Evolutionary conservation across 2,329 filamentous ascomycete genomes (phyloP), one percentile per base, ranked within the genome.

Genomic region (Tetracladium maxilliforme): DNA sequence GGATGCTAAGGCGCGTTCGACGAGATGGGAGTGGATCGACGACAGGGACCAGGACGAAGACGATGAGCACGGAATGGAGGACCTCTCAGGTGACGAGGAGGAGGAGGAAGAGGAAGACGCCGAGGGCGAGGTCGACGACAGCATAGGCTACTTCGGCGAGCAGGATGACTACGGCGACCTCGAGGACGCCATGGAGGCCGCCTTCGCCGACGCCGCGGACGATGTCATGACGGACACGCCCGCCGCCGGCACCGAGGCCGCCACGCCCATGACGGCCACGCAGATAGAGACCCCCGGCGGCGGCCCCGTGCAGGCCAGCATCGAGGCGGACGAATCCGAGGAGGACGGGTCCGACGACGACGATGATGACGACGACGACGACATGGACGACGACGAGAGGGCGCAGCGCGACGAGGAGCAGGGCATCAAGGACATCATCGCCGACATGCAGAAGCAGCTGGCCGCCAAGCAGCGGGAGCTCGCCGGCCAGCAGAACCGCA

Each of bases 391-490:
- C 18, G 64, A 65, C 25, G 59, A 57, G 4, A 50, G 51, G 3
- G 61, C 56, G 11, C 49, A 49, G 20, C 49, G 58, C 15, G 53
- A 58, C 14, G 51, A 61, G 33, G 43, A 53, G 14, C 52, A 57
- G 21, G 54, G 58, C 32, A 44, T 58, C 15, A 48, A 51, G 24
- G 60, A 63, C 29, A 62, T 70, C 42, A 64, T 71, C 26, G 54
- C 52, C 5, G 64, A 69, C 38, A 36, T 70, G 33, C 54, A 68
- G 41, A 50, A 52, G 23, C 54, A 61, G 30, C 54, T 70, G 20
- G 48, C 49, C 20, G 43, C 48, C 14, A 51, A 52, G 12, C 45
- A 54, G 15, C 44, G 42, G 22, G 47, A 54, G 26, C 48, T 54
- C 33, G 51, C 56, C 22, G 49, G 48, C 15, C 48, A 55, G 31